phyloP scores from a whole-genome alignment of 768 basidiomycete species.

The Lactarius psammicola region DNA sequence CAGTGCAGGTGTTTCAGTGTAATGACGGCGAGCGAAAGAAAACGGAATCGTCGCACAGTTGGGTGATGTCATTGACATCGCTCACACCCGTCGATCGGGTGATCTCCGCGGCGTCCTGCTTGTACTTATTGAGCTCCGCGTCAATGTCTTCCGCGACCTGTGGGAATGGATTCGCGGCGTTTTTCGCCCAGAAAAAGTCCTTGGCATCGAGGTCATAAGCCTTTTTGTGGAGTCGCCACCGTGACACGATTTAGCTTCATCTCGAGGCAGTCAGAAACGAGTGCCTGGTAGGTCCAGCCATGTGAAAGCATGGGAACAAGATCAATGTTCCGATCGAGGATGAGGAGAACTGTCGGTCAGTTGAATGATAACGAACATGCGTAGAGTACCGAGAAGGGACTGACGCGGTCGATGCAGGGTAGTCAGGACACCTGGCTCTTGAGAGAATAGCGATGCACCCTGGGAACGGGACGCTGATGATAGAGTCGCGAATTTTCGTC shows the following conservation, averaged over 20 bases:
- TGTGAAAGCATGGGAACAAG: slow-evolving; percentile 91
- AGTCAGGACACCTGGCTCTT: slow-evolving; percentile 79
- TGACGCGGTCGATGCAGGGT: slow-evolving; percentile 84
- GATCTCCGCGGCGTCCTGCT: slow-evolving; percentile 95
- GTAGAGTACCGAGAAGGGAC: slow-evolving; percentile 32
- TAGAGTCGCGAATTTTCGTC: slow-evolving; percentile 81
- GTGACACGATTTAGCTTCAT: slow-evolving; percentile 96
- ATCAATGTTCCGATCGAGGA: slow-evolving; percentile 94
- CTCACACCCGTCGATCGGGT: slow-evolving; percentile 95
- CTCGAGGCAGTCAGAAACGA: slow-evolving; percentile 95
- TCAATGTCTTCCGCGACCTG: slow-evolving; percentile 99
- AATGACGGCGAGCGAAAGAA: neutral
- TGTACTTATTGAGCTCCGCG: slow-evolving; percentile 84
- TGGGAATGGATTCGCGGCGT: slow-evolving; percentile 94
- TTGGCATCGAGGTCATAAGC: slow-evolving; percentile 97
- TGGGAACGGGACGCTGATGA: slow-evolving; percentile 67
- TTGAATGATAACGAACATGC: slow-evolving; percentile 14
- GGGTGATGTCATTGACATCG: slow-evolving; percentile 92
- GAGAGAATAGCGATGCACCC: slow-evolving; percentile 64
- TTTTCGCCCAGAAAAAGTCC: slow-evolving; percentile 99
- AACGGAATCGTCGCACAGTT: slow-evolving; percentile 66
- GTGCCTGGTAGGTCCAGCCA: slow-evolving; percentile 98
- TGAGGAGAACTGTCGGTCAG: slow-evolving; percentile 70
- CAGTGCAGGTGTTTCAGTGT: neutral
- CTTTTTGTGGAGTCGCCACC: slow-evolving; percentile 68